Evolutionary conservation across 2,329 filamentous ascomycete species (phyloP), one percentile per base, ranked within the genome.

Genomic region (Coniella lustricola): DNA sequence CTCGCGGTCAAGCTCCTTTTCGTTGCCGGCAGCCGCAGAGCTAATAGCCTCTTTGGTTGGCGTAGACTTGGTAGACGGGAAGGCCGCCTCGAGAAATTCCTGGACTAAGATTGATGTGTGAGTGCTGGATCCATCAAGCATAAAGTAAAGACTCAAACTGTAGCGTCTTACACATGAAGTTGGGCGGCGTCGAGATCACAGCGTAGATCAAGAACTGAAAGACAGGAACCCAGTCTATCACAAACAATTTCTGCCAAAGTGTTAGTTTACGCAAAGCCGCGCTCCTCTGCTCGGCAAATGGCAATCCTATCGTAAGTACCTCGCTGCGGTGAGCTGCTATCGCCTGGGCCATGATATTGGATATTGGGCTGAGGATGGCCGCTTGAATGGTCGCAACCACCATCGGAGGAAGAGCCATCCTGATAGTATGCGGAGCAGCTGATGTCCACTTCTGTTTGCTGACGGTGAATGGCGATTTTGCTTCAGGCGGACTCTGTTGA

Each of bases 121-220:
- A 21, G 12, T 12, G 14, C 10, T 4, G 7, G 4, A 7, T 36
- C 7, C 9, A 21, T 44, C 35, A 32, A 14, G 21, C 9, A 31
- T 0, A n/a, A n/a, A 64, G n/a, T n/a, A n/a, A n/a, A n/a, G n/a
- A n/a, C n/a, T n/a, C n/a, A n/a, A n/a, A n/a, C n/a, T n/a, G n/a
- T n/a, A n/a, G n/a, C n/a, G n/a, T n/a, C 68, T 57, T 64, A 81
- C 90, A 95, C 58, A 87, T 62, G 61, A 89, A 87, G 67, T 96
- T 96, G 38, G 86, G 86, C 3, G 90, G 89, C 35, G 83, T 85
- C 64, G 76, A 84, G 51, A 95, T 62, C 31, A 87, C 61, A 55
- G 83, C 79, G 70, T 84, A 95, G 46, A 88, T 60, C 44, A 87
- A 68, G 66, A 94, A 95, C 62, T 90, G 86, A 56, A 90, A 68